Evolutionary conservation across 306 rosid genomes (phyloP).

Genomic region (Casuarina equisetifolia): DNA sequence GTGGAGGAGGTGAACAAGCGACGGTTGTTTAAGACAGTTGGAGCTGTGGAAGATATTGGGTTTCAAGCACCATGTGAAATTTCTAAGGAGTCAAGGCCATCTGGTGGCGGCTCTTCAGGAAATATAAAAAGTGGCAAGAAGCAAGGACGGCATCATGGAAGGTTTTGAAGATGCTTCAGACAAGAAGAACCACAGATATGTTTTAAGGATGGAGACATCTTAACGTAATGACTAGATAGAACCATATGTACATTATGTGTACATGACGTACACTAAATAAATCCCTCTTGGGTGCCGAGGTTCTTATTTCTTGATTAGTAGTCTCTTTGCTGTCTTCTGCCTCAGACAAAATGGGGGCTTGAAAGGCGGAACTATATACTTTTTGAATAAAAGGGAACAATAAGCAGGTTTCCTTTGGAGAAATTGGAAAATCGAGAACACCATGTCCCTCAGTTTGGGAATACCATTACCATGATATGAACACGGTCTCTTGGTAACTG

Average conservation of each 20-base stretch:
- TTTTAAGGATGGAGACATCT: slow-evolving; percentile 2
- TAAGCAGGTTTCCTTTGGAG: background rate
- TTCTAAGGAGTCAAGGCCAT: slow-evolving; percentile 31
- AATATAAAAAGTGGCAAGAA: slow-evolving; percentile 32
- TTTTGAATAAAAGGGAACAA: background rate
- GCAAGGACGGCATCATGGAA: slow-evolving; percentile 23
- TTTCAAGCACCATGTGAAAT: slow-evolving; percentile 61
- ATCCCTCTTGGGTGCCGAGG: slow-evolving; percentile 5
- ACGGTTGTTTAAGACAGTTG: slow-evolving; percentile 73
- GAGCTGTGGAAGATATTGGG: slow-evolving; percentile 79
- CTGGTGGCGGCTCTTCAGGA: slow-evolving; percentile 21
- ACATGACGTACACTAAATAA: slow-evolving; percentile 16
- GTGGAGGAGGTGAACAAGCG: slow-evolving; percentile 74
- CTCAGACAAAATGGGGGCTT: background rate
- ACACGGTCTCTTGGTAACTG: background rate
- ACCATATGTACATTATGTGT: slow-evolving; percentile 31
- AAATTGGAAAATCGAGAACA: background rate
- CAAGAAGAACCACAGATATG: slow-evolving; percentile 3
- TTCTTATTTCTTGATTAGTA: background rate
- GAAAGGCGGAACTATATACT: background rate
- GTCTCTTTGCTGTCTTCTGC: background rate
- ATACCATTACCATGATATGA: background rate
- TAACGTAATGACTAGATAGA: background rate
- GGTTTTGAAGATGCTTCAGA: slow-evolving; percentile 14
- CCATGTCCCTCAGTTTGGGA: background rate